Evolutionary conservation across 805 yeast genomes (phyloP).

Genomic region (Ogataea ramenticola): DNA sequence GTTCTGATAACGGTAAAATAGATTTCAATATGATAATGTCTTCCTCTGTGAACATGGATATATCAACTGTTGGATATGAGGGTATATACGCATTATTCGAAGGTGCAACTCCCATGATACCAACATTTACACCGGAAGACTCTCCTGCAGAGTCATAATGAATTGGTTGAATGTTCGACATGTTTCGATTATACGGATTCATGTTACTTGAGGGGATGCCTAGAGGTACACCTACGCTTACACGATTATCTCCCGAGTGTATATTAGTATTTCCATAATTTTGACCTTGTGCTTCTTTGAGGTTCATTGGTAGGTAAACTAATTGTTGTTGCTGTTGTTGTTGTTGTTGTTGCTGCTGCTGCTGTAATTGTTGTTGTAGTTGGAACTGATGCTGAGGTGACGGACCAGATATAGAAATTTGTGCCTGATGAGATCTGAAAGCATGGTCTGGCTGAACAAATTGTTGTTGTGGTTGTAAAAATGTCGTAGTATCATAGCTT

Average conservation of each 20-base stretch:
- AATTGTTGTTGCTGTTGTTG: neutral
- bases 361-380: neutral
- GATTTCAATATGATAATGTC: constrained; percentile 21
- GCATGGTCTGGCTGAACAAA: no score
- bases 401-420: neutral
- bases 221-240: no score
- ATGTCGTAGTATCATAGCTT: no score
- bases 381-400: neutral
- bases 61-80: constrained; percentile 17
- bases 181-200: no score
- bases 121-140: constrained; percentile 11
- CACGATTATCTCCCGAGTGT: neutral
- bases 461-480: no score
- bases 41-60: constrained; percentile 22
- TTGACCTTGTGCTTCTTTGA: neutral
- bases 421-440: no score
- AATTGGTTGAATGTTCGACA: neutral
- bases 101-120: constrained; percentile 10
- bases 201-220: no score
- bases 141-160: neutral
- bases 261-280: neutral
- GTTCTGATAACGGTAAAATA: constrained; percentile 24
- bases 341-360: neutral
- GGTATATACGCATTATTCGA: constrained; percentile 14
- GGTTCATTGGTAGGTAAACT: neutral